A percentile compares a stretch with the other conserved stretches of the same genome.
Conservation (phyloP, 257 asterid genomes). For the Rhazya stricta region DNA sequence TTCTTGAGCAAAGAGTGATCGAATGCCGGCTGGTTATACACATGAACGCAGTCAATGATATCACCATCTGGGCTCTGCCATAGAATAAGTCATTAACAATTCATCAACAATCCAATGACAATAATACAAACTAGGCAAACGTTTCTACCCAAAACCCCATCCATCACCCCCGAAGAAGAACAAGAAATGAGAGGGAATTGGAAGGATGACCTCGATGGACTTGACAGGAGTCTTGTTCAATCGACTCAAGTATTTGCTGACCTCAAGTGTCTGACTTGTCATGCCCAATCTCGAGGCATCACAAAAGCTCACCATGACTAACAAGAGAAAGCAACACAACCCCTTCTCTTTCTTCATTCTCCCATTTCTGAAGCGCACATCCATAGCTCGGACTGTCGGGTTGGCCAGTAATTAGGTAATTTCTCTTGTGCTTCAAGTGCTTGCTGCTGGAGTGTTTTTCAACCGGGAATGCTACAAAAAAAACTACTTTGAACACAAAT, state of each 20-base stretch:
- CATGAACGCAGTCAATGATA: slow-evolving; percentile 64
- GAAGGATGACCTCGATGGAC: slow-evolving; percentile 51
- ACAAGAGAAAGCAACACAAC: slow-evolving; percentile 21
- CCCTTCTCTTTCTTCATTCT: slow-evolving; percentile 26
- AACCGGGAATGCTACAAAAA: neutral
- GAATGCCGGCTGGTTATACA: slow-evolving; percentile 68
- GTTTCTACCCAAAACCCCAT: neutral
- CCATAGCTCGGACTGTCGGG: neutral
- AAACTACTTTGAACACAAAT: neutral
- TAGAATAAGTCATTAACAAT: slow-evolving; percentile 6
- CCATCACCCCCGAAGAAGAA: neutral
- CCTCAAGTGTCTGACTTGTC: slow-evolving; percentile 43
- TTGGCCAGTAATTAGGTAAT: neutral
- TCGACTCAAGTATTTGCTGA: slow-evolving; percentile 44
- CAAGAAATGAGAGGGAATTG: slow-evolving; percentile 3
- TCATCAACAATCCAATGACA: slow-evolving; percentile 8
- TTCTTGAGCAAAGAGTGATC: slow-evolving; percentile 67
- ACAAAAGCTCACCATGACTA: slow-evolving; percentile 29
- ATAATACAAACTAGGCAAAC: neutral
- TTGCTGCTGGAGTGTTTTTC: slow-evolving; percentile 5
- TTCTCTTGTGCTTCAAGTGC: neutral
- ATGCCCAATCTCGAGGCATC: slow-evolving; percentile 25
- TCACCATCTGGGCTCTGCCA: slow-evolving; percentile 90
- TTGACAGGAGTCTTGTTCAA: slow-evolving; percentile 57
- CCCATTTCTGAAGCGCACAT: slow-evolving; percentile 20